phyloP scores from a whole-genome alignment of 345 rosid genomes.

The Rubroshorea leprosula region DNA sequence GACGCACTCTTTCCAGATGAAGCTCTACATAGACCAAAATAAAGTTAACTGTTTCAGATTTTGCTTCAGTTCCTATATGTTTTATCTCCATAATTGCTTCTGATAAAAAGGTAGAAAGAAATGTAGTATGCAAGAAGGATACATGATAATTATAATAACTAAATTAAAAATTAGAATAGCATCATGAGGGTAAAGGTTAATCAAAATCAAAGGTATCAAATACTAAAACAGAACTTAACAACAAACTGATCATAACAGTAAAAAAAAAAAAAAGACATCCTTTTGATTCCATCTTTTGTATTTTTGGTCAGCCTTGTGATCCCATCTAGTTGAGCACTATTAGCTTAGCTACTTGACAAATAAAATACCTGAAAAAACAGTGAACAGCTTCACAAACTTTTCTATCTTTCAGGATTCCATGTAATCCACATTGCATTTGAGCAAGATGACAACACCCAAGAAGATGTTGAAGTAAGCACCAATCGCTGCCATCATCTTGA shows the following conservation, averaged over 20 bases:
- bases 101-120: background rate
- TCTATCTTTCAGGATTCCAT: slow-evolving; percentile 53
- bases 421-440: slow-evolving; percentile 59
- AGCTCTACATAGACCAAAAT: slow-evolving; percentile 50
- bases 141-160: background rate
- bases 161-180: background rate
- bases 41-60: slow-evolving; percentile 11
- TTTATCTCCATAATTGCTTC: background rate
- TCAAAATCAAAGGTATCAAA: background rate
- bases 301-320: too few species aligned
- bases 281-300: too few species aligned
- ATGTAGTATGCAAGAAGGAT: background rate
- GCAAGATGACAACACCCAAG: slow-evolving; percentile 86
- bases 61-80: background rate
- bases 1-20: slow-evolving; percentile 81
- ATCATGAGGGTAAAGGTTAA: background rate
- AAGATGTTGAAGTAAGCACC: slow-evolving; percentile 90
- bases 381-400: slow-evolving; percentile 78
- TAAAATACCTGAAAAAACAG: slow-evolving; percentile 73
- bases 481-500: slow-evolving; percentile 65
- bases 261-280: background rate
- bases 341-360: background rate
- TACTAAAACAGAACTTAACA: background rate
- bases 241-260: background rate
- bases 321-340: background rate